Evolutionary conservation across 140 eudicot genomes (phyloP), one percentile per base, ranked within the genome.

Genomic region (Stevia rebaudiana): DNA sequence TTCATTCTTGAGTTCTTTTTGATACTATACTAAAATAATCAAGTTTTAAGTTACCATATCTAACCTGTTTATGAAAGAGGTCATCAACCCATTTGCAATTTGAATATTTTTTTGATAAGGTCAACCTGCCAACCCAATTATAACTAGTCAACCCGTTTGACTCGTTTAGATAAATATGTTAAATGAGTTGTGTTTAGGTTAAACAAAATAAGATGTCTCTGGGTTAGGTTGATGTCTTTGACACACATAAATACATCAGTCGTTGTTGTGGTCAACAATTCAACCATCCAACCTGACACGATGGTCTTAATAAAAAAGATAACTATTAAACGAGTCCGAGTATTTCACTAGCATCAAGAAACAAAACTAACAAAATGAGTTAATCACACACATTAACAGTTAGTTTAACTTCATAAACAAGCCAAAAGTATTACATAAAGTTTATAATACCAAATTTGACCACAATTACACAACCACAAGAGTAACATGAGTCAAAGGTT

Each of bases 361-460:
- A 44, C 4, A 52, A 70, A 51, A 24, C 23, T 28, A 47, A 74
- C 42, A 15, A 19, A 54, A n/a, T n/a, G n/a, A n/a, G n/a, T n/a
- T n/a, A n/a, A n/a, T 18, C 40, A 48, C 74, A 74, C 63, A 41
- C 79, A 67, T 39, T 37, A 67, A 47, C 74, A 49, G 74, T 74
- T 49, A 37, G 52, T n/a, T 67, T 74, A 72, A 63, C 77, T 61
- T 71, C 24, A 62, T 62, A 71, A 23, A 63, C 47, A 71, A 37
- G 57, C 64, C 71, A 63, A 16, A 18, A 31, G 67, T 69, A 69
- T 69, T 25, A 56, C 37, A 71, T 50, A 55, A 55, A 39, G 57
- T 36, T 53, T 51, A 65, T 13, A 65, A 74, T 17, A 37, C 63
- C 61, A 67, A 55, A 37, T 46, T 53, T 65, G 54, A 73, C 31